Percentiles rank a stretch among this genome's conserved stretches.
These are phyloP conservation scores for Fraxinus velutina DNA, from an alignment of 305 asterid genomes.

Conservation along the genomic window DNA sequence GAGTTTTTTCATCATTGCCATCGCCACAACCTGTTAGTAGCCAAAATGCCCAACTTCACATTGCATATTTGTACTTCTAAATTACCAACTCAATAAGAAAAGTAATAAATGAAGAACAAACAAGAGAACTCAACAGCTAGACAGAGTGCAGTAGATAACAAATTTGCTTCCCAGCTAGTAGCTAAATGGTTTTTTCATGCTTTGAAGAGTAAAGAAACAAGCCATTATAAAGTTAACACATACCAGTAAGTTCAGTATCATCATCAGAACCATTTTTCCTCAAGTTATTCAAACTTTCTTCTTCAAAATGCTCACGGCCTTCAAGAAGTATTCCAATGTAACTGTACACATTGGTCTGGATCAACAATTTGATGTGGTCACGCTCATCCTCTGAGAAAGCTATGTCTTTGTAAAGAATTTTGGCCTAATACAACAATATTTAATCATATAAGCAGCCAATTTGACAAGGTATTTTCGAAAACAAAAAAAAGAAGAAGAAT, in stretches of 20 bases:
- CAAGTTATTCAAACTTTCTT: constrained; percentile 55
- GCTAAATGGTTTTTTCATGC: constrained; percentile 18
- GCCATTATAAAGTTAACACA: constrained; percentile 16
- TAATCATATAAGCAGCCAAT: constrained; percentile 18
- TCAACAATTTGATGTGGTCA: constrained; percentile 70
- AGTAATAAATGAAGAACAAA: constrained; percentile 1
- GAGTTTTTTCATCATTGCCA: constrained; percentile 48
- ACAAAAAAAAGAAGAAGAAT: not conserved
- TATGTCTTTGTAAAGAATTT: constrained; percentile 79
- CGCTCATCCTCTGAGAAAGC: constrained; percentile 94
- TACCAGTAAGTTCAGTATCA: constrained; percentile 51
- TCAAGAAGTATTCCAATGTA: constrained; percentile 90
- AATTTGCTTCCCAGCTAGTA: constrained; percentile 6
- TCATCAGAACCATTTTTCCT: constrained; percentile 37
- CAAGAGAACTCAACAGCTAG: not conserved
- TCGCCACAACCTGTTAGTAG: constrained; percentile 43
- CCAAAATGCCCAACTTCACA: constrained; percentile 15
- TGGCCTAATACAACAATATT: constrained; percentile 60
- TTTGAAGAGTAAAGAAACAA: constrained; percentile 15
- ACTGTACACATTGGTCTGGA: constrained; percentile 88
- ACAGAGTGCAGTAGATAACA: not conserved
- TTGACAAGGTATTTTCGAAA: not conserved
- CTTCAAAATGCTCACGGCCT: constrained; percentile 97
- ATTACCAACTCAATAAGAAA: not conserved
- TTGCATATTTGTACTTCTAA: not conserved